A percentile compares a stretch with the other conserved stretches of the same genome.
phyloP scores from a whole-genome alignment of 2,329 filamentous ascomycete genomes.

The Exophiala dermatitidis region DNA sequence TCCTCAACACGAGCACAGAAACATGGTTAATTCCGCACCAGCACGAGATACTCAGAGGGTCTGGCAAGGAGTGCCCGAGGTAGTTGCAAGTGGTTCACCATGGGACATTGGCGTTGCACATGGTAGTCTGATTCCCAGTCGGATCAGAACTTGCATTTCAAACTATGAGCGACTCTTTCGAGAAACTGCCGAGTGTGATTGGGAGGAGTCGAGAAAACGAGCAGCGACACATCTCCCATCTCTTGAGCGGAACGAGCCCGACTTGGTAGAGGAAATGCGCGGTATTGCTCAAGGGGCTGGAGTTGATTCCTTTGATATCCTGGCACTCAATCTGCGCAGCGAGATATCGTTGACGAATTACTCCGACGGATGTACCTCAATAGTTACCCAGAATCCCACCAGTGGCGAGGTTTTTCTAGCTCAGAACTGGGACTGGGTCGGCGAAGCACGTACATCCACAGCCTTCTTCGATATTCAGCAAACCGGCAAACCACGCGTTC shows the following conservation, averaged over 20 bases:
- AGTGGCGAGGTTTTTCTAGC: constrained; percentile 35
- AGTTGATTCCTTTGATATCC: constrained; percentile 43
- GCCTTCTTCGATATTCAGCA: constrained; percentile 34
- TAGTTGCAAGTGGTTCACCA: constrained; percentile 1
- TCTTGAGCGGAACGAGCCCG: constrained; percentile 31
- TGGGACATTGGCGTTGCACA: constrained; percentile 4
- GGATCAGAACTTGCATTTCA: neutral
- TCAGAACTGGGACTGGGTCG: constrained; percentile 53
- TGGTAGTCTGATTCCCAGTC: constrained; percentile 1
- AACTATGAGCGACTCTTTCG: constrained; percentile 33
- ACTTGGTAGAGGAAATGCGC: constrained; percentile 29
- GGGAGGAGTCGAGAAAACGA: constrained; percentile 40
- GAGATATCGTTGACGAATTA: constrained; percentile 39
- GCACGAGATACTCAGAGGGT: neutral
- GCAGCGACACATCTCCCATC: constrained; percentile 38
- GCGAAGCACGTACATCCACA: constrained; percentile 30
- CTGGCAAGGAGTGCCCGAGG: constrained; percentile 2
- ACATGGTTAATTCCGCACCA: neutral
- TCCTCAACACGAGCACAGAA: no score
- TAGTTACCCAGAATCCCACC: constrained; percentile 39
- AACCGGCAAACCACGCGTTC: constrained; percentile 31
- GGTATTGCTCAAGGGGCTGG: constrained; percentile 47
- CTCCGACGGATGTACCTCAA: constrained; percentile 48
- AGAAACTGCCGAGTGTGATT: constrained; percentile 33
- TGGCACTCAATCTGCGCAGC: constrained; percentile 52